Base-by-base conservation (phyloP, 805 yeast species). In the Lipomyces oligophaga region DNA sequence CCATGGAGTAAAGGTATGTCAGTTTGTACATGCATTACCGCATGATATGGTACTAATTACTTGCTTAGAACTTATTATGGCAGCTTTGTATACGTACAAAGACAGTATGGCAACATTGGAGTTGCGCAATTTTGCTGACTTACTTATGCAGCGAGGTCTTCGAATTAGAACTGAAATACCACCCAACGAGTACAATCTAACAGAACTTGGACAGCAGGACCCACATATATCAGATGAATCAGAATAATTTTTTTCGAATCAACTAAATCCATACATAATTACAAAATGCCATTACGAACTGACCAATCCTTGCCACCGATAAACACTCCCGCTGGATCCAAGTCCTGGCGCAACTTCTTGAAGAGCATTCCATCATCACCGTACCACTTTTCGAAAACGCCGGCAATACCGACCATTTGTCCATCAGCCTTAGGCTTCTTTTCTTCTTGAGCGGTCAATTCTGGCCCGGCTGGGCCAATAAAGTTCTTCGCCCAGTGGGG, bases 401-500 rank as follows among this genome's bases (percentile, higher is more conserved):
- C 73, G 26, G 80, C 78, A 62, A 87, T 79, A 1, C 96, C 96
- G 58, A 80, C 73, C 93, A 87, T 85, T 49, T 83, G 80, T 52
- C 81, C 83, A 52, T 78, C 81, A 43, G 69, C 67, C n/a, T 38
- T 43, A 42, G 27, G 35, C 35, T 38, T 33, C 22, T 45, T 68
- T 42, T 73, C 76, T 2, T 61, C 62, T 10, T 68, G 30, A 5
- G 38, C 36, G 11, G 20, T 16, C 21, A 42, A 20, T 4, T 6
- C 25, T 13, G 19, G 19, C 16, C 46, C 41, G 2, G 45, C 65
- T 2, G 76, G 68, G 1, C 95, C 95, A 46, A 85, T 71, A 65
- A 87, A 90, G 66, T 88, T 89, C 72, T 90, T 90, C 15, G 98
- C 98, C 98, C 98, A 90, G 66, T 90, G 98, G 1, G 98, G 98